Percentiles rank a stretch among this genome's conserved stretches.
These are phyloP conservation scores for Eucalyptus sp. DNA, from an alignment of 345 rosid species.

Conservation along the genomic window DNA sequence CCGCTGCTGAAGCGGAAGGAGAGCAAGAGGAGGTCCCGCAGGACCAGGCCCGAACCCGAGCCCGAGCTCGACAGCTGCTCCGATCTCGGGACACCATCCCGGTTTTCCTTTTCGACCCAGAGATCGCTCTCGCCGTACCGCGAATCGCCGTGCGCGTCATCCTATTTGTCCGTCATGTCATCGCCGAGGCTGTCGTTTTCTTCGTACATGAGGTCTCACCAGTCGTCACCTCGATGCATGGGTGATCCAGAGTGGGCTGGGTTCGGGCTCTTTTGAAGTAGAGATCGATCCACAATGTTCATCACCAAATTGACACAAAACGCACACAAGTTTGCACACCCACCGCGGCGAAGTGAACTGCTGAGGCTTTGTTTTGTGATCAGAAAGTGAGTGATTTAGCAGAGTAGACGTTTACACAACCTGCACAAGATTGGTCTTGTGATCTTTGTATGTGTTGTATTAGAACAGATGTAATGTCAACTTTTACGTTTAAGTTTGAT, in stretches of 20 bases:
- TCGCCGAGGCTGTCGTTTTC: conserved; percentile 17
- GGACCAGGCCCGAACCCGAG: not conserved
- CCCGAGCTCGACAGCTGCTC: conserved; percentile 19
- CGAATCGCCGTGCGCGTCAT: conserved; percentile 37
- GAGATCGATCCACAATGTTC: not conserved
- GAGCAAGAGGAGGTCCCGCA: conserved; percentile 11
- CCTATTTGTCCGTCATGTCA: conserved; percentile 9
- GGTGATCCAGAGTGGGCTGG: conserved; percentile 64
- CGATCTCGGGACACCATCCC: conserved; percentile 30
- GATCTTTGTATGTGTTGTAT: not conserved
- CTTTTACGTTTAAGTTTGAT: not conserved
- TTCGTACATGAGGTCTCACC: conserved; percentile 13
- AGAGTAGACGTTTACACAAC: not conserved
- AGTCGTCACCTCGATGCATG: conserved; percentile 44
- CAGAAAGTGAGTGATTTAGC: not conserved
- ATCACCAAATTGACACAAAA: not conserved
- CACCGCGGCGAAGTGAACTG: not conserved
- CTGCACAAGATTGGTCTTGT: not conserved
- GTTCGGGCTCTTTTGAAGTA: conserved; percentile 49
- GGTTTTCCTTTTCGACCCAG: conserved; percentile 57
- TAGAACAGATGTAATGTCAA: not conserved
- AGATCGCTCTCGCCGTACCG: conserved; percentile 38
- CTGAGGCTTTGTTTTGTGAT: not conserved
- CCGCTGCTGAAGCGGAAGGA: conserved; percentile 30
- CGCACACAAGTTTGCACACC: not conserved